phyloP scores from a whole-genome alignment of 2,329 filamentous ascomycete genomes.

The Aspergillus fructus region DNA sequence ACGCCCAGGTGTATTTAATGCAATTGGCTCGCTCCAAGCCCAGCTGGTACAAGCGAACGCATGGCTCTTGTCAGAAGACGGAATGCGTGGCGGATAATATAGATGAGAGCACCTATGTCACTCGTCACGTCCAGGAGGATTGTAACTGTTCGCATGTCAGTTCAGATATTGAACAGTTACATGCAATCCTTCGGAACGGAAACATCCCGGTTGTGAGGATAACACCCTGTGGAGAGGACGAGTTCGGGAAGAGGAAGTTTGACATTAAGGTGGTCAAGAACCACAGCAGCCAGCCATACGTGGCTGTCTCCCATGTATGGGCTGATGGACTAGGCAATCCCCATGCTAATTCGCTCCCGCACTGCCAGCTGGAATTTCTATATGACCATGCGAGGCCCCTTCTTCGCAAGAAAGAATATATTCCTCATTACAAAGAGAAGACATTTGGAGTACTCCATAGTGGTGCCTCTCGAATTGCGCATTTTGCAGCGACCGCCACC shows the following conservation, averaged over 20 bases:
- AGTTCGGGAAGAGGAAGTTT: not conserved
- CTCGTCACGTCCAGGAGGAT: not conserved
- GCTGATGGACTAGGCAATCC: conserved; percentile 1
- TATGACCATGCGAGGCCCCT: not conserved
- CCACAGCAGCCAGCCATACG: not conserved
- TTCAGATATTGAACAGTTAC: not conserved
- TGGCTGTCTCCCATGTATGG: not conserved
- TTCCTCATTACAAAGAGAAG: not conserved
- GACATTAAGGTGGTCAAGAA: not conserved
- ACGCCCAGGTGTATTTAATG: not conserved
- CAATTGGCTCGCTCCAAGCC: not conserved
- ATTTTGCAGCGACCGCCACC: not conserved
- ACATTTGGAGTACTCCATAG: not conserved
- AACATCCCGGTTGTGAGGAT: not conserved
- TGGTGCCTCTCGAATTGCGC: not conserved
- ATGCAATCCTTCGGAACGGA: not conserved
- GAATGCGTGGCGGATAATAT: not conserved
- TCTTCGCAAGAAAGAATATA: not conserved
- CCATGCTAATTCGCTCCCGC: not conserved
- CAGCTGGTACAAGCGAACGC: not conserved
- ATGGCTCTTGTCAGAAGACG: not conserved
- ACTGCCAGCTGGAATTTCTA: not conserved
- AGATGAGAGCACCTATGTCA: not conserved
- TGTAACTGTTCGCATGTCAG: not conserved
- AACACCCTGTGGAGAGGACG: not conserved